A percentile compares a stretch with the other conserved stretches of the same genome.
These are phyloP conservation scores for Aurantiochytrium sp. DNA, from an alignment of 108 stramenopile genomes.

Conservation along the genomic window DNA sequence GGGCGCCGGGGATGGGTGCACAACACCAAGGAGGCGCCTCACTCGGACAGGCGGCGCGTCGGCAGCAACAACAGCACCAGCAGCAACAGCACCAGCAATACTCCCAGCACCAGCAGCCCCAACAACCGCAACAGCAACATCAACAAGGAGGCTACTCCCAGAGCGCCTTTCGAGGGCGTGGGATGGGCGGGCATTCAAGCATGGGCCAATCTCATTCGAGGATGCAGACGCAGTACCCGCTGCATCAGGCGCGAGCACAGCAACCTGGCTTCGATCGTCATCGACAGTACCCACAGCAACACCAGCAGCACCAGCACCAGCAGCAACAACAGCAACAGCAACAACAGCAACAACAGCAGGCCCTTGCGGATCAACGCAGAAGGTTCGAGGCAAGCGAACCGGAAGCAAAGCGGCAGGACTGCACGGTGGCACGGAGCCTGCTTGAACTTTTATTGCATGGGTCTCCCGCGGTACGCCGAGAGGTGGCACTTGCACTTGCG, in stretches of 20 bases:
- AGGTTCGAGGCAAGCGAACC: background rate
- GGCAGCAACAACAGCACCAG: background rate
- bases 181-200: background rate
- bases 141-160: too few relatives aligned
- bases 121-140: too few relatives aligned
- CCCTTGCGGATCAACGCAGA: background rate
- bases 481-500: background rate
- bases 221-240: too few relatives aligned
- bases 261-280: background rate
- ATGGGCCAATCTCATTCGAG: too few relatives aligned
- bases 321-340: background rate
- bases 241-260: too few relatives aligned
- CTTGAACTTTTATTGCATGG: background rate
- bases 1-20: too few relatives aligned
- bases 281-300: background rate
- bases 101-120: too few relatives aligned
- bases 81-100: background rate
- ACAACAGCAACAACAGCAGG: background rate
- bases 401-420: background rate
- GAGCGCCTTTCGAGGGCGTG: background rate
- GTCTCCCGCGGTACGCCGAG: background rate
- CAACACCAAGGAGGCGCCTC: too few relatives aligned
- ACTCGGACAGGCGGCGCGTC: too few relatives aligned
- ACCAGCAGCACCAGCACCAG: background rate
- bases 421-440: background rate